Base-by-base conservation (phyloP, 768 basidiomycete genomes). In the Sutorius australiensis region DNA sequence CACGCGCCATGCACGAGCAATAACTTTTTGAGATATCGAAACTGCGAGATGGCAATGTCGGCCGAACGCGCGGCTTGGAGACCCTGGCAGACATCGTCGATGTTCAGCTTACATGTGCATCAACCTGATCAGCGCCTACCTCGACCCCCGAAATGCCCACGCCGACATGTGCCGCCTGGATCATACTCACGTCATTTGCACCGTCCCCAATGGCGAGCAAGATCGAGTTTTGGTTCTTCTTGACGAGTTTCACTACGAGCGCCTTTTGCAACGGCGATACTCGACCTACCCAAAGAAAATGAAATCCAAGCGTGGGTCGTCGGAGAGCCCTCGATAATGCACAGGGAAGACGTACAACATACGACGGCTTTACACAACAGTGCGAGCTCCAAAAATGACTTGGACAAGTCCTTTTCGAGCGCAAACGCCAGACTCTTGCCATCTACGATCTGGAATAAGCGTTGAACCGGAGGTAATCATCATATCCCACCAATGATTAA, bases 121-220 rank as follows among this genome's bases (percentile, higher is more conserved):
- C 24, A 24, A 24, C 24, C 24, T 28, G 14, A 54, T 2, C 5
- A 33, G 30, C 5, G 63, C 75, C 13, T 60, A 91, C 92, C 80
- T 99, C 95, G 21, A 98, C 90, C 48, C 95, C 95, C 41, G 95
- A 98, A 44, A 98, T 98, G 62, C 95, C 95, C 50, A 98, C 87
- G 30, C 95, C 95, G 42, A 98, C 91, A 66, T 98, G 95, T 0
- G 95, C 95, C 33, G 95, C 95, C 67, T 98, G 95, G 54, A 98
- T 98, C 95, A 98, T 98, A 67, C 92, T 92, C 61, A 98, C 95
- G 69, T 98, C 95, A 68, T 98, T 98, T 2, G 95, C 95, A 46
- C 95, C 95, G 59, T 98, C 95, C 19, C 95, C 95, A 46, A 98
- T 98, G 3, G 95, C 95, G 9, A 98, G 81, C n/a, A 97, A 76